Evolutionary conservation across 306 rosid genomes (phyloP).

Genomic region (Lotus japonicus): DNA sequence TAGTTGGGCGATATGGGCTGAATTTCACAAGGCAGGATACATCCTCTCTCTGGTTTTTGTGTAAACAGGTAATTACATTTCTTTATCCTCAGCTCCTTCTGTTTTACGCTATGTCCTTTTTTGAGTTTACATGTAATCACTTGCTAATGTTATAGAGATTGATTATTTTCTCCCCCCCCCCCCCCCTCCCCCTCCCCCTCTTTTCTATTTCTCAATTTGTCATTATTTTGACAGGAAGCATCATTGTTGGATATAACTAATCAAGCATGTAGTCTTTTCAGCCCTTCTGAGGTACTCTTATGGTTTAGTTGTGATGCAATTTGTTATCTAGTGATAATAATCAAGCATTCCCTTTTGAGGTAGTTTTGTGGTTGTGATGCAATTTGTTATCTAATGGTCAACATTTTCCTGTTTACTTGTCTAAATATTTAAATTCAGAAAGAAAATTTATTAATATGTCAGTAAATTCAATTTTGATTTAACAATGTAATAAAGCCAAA

Average conservation of each 20-base stretch:
- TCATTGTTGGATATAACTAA: slow-evolving; percentile 72
- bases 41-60: slow-evolving; percentile 87
- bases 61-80: slow-evolving; percentile 70
- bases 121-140: not conserved
- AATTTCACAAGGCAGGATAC: slow-evolving; percentile 68
- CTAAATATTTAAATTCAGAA: not conserved
- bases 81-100: not conserved
- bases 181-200: not conserved
- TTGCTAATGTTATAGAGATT: slow-evolving; percentile 1
- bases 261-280: slow-evolving; percentile 80
- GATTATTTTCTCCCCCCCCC: not conserved
- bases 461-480: not conserved
- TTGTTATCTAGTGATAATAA: slow-evolving; percentile 10
- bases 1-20: slow-evolving; percentile 50
- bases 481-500: not conserved
- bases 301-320: not conserved
- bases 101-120: not conserved
- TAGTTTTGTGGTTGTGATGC: slow-evolving; percentile 19
- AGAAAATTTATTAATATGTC: not conserved
- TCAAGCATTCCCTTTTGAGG: slow-evolving; percentile 86
- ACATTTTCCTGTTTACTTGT: not conserved
- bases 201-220: slow-evolving; percentile 10
- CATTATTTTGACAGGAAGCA: slow-evolving; percentile 72
- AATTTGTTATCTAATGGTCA: not conserved
- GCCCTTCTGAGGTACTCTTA: slow-evolving; percentile 58